Base-by-base conservation (phyloP, 31 red algal genomes). In the Asparagopsis taxiformis region DNA sequence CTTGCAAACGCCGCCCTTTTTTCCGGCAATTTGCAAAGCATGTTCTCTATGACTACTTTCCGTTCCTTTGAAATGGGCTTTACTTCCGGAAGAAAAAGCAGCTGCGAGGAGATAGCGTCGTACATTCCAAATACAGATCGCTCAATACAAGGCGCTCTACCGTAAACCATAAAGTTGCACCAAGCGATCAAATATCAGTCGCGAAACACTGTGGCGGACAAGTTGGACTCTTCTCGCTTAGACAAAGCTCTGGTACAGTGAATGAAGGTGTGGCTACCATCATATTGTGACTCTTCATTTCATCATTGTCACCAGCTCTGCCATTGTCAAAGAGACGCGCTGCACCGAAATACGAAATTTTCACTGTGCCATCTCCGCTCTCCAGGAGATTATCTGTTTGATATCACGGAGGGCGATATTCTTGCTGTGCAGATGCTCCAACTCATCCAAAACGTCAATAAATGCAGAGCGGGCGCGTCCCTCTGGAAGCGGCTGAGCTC, bases 321-420 rank as follows among this genome's bases (percentile, higher is more conserved):
- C 41, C 32, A n/a, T 29, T n/a, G 15, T 34, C 2, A 34, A 62
- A 68, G 15, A 59, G 55, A n/a, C 75, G 55, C 0, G 93, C 93
- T 23, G 74, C 77, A 9, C 93, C 93, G 39, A 97, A 97, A 43
- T 97, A 88, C 19, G 72, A 73, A 30, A 97, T 92, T 32, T 97
- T 97, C 37, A 92, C 54, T 9, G 68, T 81, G 2, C 87, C 87
- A 55, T 97, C 84, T 21, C 87, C 85, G 3, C 68, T 53, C 23
- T 85, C 67, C 34, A 97, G 67, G 6, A 97, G 58, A 59, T 97
- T 97, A 20, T 87, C 81, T 29, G 93, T 57, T 97, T 97, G 54
- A 97, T 92, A 68, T 97, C 93, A n/a, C 80, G 88, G 59, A 92
- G 93, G 48, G 80, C 88, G 24, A 97, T 68, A 43, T 74, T 72